Evolutionary conservation across 2,329 filamentous ascomycete genomes (phyloP).

Genomic region (Neofusicoccum sp.): DNA sequence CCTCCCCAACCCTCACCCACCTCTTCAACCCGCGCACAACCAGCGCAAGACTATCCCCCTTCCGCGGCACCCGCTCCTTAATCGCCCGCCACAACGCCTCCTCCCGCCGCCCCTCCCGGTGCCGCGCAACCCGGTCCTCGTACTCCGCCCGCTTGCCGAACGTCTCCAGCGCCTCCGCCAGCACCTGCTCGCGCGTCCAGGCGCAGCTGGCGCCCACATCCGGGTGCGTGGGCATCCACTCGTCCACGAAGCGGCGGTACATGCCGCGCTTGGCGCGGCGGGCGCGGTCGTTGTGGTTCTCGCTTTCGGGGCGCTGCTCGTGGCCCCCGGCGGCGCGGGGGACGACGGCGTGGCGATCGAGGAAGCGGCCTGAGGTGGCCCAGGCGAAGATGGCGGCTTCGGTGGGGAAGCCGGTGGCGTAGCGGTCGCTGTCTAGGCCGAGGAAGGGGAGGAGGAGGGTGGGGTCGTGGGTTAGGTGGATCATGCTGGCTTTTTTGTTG

Average conservation of each 20-base stretch:
- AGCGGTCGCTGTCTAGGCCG: slow-evolving; percentile 61
- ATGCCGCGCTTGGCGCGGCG: slow-evolving; percentile 56
- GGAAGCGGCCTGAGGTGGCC: slow-evolving; percentile 57
- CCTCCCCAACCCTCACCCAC: slow-evolving; percentile 34
- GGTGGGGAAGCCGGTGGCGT: slow-evolving; percentile 56
- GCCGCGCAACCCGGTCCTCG: slow-evolving; percentile 36
- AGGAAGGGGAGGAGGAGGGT: slow-evolving; percentile 60
- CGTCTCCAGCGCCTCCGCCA: slow-evolving; percentile 51
- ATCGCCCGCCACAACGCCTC: slow-evolving; percentile 44
- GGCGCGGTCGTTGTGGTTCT: slow-evolving; percentile 55
- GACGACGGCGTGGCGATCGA: slow-evolving; percentile 45
- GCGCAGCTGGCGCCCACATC: slow-evolving; percentile 30
- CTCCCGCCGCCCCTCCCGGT: slow-evolving; percentile 40
- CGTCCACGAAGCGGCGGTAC: slow-evolving; percentile 61
- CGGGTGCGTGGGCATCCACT: slow-evolving; percentile 59
- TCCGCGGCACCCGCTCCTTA: slow-evolving; percentile 37
- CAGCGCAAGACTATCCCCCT: slow-evolving; percentile 26
- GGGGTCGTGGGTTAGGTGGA: slow-evolving; percentile 62
- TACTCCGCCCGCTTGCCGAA: slow-evolving; percentile 54
- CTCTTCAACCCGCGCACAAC: slow-evolving; percentile 32
- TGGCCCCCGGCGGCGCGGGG: slow-evolving; percentile 18
- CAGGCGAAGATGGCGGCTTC: slow-evolving; percentile 62
- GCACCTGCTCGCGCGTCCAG: slow-evolving; percentile 44
- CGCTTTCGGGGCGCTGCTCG: slow-evolving; percentile 28
- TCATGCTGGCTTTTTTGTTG: slow-evolving; percentile 56